Base-by-base conservation (phyloP, 345 rosid species). In the Combretum micranthum region DNA sequence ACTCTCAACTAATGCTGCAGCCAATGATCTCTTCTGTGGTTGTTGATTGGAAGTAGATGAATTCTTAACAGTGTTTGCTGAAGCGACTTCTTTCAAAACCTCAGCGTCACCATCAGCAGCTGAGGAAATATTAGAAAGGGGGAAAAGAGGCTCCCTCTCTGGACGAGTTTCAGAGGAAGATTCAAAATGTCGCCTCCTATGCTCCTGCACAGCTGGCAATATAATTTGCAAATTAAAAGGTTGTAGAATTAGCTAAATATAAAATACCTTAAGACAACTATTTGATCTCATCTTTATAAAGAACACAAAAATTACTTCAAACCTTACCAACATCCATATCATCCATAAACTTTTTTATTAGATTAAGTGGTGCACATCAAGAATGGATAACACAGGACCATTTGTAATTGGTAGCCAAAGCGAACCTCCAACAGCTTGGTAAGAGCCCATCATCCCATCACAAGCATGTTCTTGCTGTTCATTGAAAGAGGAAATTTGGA, bases 1-100 rank as follows among this genome's bases (percentile, higher is more conserved):
- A 52, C 72, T 78, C 72, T 89, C 99, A 71, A 89, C 92, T 44
- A 89, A 77, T 45, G 95, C 69, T 55, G 86, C 87, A 65, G 96
- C 97, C 71, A 87, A 63, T 43, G 97, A 83, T 80, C 83, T 89
- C 77, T 82, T 93, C 60, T 59, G 56, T 23, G 74, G 81, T 55
- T 74, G 80, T 65, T 73, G 86, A 75, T 70, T 62, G 55, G 76
- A 55, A 25, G 77, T 60, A 42, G 78, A 63, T 53, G 81, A 47
- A n/a, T 26, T 69, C 32, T 52, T 16, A 44, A 60, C 68, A 60
- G 59, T 47, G 55, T 69, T 49, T 37, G 80, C 59, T 15, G 69
- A 62, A 43, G 48, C 18, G 52, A 47, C 67, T 63, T 62, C 74
- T 48, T 67, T 75, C 39, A 62, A 46, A 55, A 62, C 69, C 50